Evolutionary conservation across 768 basidiomycete genomes (phyloP), one percentile per base, ranked within the genome.

Genomic region (Cubamyces lactineus): DNA sequence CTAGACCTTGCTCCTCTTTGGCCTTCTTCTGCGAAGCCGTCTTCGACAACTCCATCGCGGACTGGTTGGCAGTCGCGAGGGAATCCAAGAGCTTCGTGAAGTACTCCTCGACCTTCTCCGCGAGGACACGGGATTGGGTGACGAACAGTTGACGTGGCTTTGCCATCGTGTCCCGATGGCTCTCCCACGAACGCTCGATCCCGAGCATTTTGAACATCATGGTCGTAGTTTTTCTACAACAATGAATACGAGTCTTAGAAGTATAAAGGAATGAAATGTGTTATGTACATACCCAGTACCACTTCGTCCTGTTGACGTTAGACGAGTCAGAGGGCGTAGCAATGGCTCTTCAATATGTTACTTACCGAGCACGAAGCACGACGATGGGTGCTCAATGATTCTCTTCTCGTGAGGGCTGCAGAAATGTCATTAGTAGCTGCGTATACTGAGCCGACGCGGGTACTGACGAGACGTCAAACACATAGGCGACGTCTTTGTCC

Each of bases 201-300:
- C 82, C 80, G 2, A 90, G 77, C 82, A 91, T 90, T 70, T 88
- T 90, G 76, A 86, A 88, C 1, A 91, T 74, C 81, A 91, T 89
- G 0, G 88, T 86, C 0, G 89, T 91, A 0, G 87, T 91, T 79
- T 90, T 90, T 0, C 89, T 89, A 65, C 26, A 26, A 9, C 21
- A 16, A 23, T 15, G 38, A 12, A 12, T 28, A 28, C 7, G 28
- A 28, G 28, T 28, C 7, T 3, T 28, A 7, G 28, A 28, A 28
- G 28, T 28, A 28, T 3, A 28, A 28, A 24, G n/a, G 19, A 19
- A 4, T 39, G 11, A 19, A 8, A 28, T 28, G 28, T 28, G 28
- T 7, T 28, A 28, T 28, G 17, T 16, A 30, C 79, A 13, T 66
- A 88, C 89, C 89, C 89, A 0, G 89, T 91, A 3, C 89, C 89